Evolutionary conservation across 345 rosid species (phyloP), one percentile per base, ranked within the genome.

Genomic region (Rhodamnia argentea): DNA sequence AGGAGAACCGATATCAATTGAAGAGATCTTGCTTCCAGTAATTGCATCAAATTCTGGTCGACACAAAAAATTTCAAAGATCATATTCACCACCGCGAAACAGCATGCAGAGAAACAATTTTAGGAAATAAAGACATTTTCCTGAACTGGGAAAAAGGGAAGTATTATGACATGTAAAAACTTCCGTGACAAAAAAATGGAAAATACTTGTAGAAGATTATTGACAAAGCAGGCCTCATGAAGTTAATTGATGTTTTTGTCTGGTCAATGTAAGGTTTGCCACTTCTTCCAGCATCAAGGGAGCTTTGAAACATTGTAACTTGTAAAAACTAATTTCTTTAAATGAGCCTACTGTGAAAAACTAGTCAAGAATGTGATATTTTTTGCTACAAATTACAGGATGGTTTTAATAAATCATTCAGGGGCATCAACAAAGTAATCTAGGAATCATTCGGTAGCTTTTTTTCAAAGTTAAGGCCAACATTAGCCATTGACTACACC

Each of bases 11-110:
- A 97, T 93, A 85, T 97, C 94, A 50, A 95, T 89, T 4, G 95
- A 89, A 26, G 99, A 93, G 12, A 95, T 91, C 93, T 92, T 97
- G 89, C 99, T 93, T 85, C 99, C 98, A 18, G 98, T 95, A 84
- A 94, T 82, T 24, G 98, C 99, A 93, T 97, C 99, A 86, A 93
- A 95, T 91, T 97, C 99, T 97, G 93, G 78, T 70, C 37, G 47
- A 70, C 47, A 70, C 24, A 83, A 86, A 83, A 82, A 9, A 32
- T 16, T 32, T 64, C 82, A 64, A 18, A 51, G 78, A 40, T 52
- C 52, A 22, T 54, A 83, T 44, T 83, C 84, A 89, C 62, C 70
- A 62, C 76, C 13, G 0, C 20, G 13, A 37, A 47, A 56, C 81
- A 60, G 16, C 42, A 51, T 82, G 57, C 59, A 15, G 37, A 82